Evolutionary conservation across 1,139 yeast species (phyloP).

Genomic region (Kodamaea plutei): DNA sequence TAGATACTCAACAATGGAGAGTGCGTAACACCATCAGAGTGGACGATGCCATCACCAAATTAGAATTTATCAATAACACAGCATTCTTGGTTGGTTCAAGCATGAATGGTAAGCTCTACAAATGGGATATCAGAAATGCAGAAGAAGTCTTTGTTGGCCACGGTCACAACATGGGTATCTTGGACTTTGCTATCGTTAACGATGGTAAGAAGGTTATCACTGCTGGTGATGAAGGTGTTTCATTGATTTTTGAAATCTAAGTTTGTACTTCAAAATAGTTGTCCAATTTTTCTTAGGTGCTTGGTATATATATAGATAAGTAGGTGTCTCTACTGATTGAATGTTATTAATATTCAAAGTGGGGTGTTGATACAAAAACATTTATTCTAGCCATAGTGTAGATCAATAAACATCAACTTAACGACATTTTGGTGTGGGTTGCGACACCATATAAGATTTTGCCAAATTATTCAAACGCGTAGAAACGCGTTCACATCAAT

Average conservation of each 20-base stretch:
- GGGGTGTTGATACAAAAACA: too few relatives aligned
- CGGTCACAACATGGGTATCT: conserved; percentile 92
- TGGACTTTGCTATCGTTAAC: conserved; percentile 70
- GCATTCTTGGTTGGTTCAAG: conserved; percentile 67
- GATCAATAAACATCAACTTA: too few relatives aligned
- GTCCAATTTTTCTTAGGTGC: background rate
- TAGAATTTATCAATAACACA: conserved; percentile 55
- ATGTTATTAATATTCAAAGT: too few relatives aligned
- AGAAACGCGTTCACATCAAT: too few relatives aligned
- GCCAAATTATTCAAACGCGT: too few relatives aligned
- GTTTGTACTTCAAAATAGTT: background rate
- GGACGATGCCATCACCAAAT: conserved; percentile 80
- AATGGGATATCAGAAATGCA: conserved; percentile 89
- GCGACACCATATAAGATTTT: too few relatives aligned
- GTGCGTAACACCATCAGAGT: conserved; percentile 66
- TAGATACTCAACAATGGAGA: conserved; percentile 85
- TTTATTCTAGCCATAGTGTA: too few relatives aligned
- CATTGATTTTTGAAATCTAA: conserved; percentile 52
- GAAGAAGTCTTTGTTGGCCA: conserved; percentile 68
- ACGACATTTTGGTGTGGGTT: too few relatives aligned
- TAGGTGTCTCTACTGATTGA: too few relatives aligned
- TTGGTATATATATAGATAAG: too few relatives aligned
- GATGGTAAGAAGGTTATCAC: conserved; percentile 69
- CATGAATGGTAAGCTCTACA: conserved; percentile 81
- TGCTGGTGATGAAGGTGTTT: conserved; percentile 98